Base-by-base conservation (phyloP, 257 asterid genomes). In the Primulina tabacum region DNA sequence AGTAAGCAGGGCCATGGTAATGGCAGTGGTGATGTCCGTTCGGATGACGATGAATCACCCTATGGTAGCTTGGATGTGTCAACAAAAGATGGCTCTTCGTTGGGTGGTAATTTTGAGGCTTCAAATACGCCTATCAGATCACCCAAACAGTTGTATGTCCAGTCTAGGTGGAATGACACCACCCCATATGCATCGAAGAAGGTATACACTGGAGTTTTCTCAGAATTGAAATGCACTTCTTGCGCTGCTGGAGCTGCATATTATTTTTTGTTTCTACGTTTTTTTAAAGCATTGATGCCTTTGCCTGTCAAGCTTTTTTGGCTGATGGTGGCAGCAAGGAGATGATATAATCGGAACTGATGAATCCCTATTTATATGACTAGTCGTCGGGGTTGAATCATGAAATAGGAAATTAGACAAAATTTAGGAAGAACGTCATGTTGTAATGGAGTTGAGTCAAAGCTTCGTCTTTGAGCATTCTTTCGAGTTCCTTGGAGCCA, bases 141-240 rank as follows among this genome's bases (percentile, higher is more conserved):
- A 1, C 11, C 72, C 37, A 77, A 79, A 63, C 74, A 75, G 33
- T 73, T 81, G 16, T 74, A 79, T 71, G 85, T 64, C 68, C 89
- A 92, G 47, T 85, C 90, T 30, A 84, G 77, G 81, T 92, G 98
- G 98, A 81, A 85, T 63, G 96, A 88, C 76, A 88, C 90, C 75
- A 84, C 86, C n/a, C 81, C 92, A 5, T 88, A 84, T 77, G 81
- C 80, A 2, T 78, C 90, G 2, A 92, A 87, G 81, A 92, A 92
- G 97, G 96, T 92, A 77, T 21, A 33, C 32, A 14, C 57, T 67
- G 64, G 35, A 72, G 63, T 57, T 73, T 16, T 68, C 8, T 4
- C 21, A 50, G 57, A 50, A 50, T 50, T 16, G 8, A 50, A 50
- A 17, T 50, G 57, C 20, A 16, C 2, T 16, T 50, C 21, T 50